Evolutionary conservation across 169 alveolate genomes (phyloP).

Genomic region (Cryptosporidium parvum): DNA sequence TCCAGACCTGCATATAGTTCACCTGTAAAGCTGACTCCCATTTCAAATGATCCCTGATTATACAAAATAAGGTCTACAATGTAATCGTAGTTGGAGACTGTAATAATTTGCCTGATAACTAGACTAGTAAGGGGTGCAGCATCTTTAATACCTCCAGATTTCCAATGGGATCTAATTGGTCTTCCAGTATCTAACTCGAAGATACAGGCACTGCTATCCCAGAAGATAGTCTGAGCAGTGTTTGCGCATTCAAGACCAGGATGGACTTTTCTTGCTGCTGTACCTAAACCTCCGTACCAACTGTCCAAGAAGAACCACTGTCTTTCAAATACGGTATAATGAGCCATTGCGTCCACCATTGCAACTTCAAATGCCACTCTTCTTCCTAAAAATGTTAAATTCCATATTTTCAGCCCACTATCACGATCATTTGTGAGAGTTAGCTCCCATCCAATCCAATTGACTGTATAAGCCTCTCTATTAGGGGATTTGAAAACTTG

Average conservation of each 20-base stretch:
- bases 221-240: slow-evolving; percentile 78
- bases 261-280: slow-evolving; percentile 81
- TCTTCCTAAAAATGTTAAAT: slow-evolving; percentile 77
- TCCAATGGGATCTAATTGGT: slow-evolving; percentile 82
- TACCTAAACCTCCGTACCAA: slow-evolving; percentile 84
- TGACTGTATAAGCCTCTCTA: slow-evolving; percentile 76
- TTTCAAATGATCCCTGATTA: slow-evolving; percentile 78
- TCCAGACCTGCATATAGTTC: slow-evolving; percentile 83
- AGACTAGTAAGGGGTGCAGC: slow-evolving; percentile 80
- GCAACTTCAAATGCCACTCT: slow-evolving; percentile 81
- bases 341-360: slow-evolving; percentile 83
- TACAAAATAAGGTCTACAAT: slow-evolving; percentile 80
- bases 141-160: slow-evolving; percentile 80
- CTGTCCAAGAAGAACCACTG: slow-evolving; percentile 81
- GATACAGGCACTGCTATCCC: slow-evolving; percentile 79
- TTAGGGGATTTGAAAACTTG: slow-evolving; percentile 75
- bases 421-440: slow-evolving; percentile 81
- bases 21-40: slow-evolving; percentile 80
- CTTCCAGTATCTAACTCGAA: slow-evolving; percentile 81
- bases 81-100: slow-evolving; percentile 83
- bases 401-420: slow-evolving; percentile 79
- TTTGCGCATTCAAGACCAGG: slow-evolving; percentile 82
- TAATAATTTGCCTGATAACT: slow-evolving; percentile 78
- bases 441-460: slow-evolving; percentile 81
- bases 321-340: slow-evolving; percentile 81